phyloP scores from a whole-genome alignment of 306 rosid species.

The Gastrolobium bilobum region DNA sequence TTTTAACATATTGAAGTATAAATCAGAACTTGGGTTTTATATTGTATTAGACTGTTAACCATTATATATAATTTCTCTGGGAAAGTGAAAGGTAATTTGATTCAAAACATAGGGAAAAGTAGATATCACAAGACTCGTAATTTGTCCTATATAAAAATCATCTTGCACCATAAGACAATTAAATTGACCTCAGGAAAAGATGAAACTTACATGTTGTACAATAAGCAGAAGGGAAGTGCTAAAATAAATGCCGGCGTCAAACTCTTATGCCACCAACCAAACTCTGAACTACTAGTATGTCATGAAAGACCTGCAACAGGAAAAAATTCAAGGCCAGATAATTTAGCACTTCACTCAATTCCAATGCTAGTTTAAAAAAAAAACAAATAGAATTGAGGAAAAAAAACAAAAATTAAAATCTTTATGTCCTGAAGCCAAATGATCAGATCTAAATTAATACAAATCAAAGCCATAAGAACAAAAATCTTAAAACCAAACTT shows the following conservation, averaged over 20 bases:
- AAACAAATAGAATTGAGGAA: neutral
- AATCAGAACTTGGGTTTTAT: slow-evolving; percentile 15
- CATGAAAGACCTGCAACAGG: slow-evolving; percentile 57
- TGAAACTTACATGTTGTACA: slow-evolving; percentile 28
- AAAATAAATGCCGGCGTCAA: slow-evolving; percentile 31
- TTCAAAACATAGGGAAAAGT: slow-evolving; percentile 18
- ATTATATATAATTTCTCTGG: neutral
- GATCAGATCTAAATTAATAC: slow-evolving; percentile 40
- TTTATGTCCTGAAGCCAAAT: neutral
- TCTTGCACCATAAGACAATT: slow-evolving; percentile 34
- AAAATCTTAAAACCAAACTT: slow-evolving; percentile 27
- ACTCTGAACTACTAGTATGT: slow-evolving; percentile 29
- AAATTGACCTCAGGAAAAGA: slow-evolving; percentile 29
- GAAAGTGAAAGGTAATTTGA: slow-evolving; percentile 34
- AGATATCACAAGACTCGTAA: slow-evolving; percentile 34
- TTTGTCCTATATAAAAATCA: slow-evolving; percentile 10
- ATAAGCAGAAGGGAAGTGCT: slow-evolving; percentile 30
- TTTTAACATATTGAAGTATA: neutral
- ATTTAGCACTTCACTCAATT: slow-evolving; percentile 39
- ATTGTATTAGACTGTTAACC: neutral
- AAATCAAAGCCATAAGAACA: slow-evolving; percentile 19
- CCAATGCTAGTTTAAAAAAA: neutral
- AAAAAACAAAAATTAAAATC: neutral
- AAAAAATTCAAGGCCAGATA: slow-evolving; percentile 24
- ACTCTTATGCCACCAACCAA: slow-evolving; percentile 38